phyloP scores from a whole-genome alignment of 2,329 filamentous ascomycete species.

The Fusarium coicis region DNA sequence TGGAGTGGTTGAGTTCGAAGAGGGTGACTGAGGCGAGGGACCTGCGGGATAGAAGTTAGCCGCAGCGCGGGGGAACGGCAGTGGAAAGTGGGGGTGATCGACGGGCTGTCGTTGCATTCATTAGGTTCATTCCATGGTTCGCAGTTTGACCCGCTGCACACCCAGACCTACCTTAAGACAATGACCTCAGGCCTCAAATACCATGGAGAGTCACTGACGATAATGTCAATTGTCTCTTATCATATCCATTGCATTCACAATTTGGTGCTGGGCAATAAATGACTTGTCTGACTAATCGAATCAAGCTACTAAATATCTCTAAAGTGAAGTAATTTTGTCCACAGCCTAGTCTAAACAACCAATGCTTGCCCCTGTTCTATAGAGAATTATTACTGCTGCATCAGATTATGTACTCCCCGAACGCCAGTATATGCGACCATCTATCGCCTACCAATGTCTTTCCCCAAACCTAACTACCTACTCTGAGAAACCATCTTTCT shows the following conservation, averaged over 20 bases:
- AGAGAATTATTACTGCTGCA: neutral
- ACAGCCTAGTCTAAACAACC: neutral
- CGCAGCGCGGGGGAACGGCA: constrained; percentile 24
- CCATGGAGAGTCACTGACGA: neutral
- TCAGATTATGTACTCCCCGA: neutral
- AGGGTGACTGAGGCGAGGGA: neutral
- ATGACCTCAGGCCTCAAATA: neutral
- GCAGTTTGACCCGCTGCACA: neutral
- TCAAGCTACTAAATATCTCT: constrained; percentile 3
- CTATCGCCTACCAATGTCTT: neutral
- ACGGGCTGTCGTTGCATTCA: constrained; percentile 1
- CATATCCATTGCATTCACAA: neutral
- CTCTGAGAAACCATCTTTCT: neutral
- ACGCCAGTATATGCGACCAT: constrained; percentile 25
- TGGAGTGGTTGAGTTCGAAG: constrained; percentile 16
- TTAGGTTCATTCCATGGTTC: neutral
- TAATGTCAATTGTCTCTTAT: neutral
- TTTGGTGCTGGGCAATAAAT: neutral
- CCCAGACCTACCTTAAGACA: neutral
- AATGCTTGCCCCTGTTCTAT: neutral
- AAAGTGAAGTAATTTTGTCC: neutral
- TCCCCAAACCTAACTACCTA: neutral
- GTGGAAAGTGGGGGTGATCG: constrained; percentile 21
- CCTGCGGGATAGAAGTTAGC: neutral
- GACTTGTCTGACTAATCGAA: neutral